Conservation (phyloP, 768 basidiomycete genomes). For the Agaricus subrufescens region DNA sequence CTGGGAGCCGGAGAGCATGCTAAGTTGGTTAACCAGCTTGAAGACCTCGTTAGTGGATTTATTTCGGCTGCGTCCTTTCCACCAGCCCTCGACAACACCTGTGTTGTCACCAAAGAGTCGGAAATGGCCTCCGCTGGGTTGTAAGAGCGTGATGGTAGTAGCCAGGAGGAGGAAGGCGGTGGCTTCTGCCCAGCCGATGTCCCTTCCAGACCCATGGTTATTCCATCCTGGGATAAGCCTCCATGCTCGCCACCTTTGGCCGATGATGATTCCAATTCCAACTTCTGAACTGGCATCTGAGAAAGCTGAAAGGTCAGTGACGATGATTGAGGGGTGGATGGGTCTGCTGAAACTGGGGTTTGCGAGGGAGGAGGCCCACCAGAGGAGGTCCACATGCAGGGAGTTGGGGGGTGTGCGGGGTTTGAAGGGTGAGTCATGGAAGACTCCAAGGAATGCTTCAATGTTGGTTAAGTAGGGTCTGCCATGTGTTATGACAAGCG, state of each 20-base stretch:
- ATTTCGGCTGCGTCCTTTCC: conserved; percentile 27
- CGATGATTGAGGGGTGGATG: conserved; percentile 11
- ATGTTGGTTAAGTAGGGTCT: background rate
- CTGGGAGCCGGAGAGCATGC: background rate
- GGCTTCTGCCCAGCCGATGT: conserved; percentile 43
- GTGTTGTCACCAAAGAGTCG: conserved; percentile 28
- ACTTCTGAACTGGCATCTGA: background rate
- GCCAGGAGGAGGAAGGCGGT: conserved; percentile 35
- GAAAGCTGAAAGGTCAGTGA: too few species aligned
- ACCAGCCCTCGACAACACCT: conserved; percentile 32
- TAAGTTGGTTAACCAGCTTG: conserved; percentile 3
- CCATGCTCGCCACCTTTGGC: conserved; percentile 12
- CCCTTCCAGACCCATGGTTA: conserved; percentile 11
- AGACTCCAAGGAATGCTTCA: conserved; percentile 20
- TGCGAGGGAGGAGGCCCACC: conserved; percentile 20
- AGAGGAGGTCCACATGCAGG: conserved; percentile 18
- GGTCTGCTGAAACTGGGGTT: conserved; percentile 14
- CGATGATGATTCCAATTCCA: background rate
- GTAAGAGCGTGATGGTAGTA: background rate
- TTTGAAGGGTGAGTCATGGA: conserved; percentile 22
- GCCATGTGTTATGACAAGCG: background rate
- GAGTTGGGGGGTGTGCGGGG: conserved; percentile 13
- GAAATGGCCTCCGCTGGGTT: conserved; percentile 4
- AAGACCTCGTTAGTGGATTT: conserved; percentile 21
- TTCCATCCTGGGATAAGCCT: conserved; percentile 21